Evolutionary conservation across 345 rosid genomes (phyloP).

Genomic region (Moricandia moricandioides): DNA sequence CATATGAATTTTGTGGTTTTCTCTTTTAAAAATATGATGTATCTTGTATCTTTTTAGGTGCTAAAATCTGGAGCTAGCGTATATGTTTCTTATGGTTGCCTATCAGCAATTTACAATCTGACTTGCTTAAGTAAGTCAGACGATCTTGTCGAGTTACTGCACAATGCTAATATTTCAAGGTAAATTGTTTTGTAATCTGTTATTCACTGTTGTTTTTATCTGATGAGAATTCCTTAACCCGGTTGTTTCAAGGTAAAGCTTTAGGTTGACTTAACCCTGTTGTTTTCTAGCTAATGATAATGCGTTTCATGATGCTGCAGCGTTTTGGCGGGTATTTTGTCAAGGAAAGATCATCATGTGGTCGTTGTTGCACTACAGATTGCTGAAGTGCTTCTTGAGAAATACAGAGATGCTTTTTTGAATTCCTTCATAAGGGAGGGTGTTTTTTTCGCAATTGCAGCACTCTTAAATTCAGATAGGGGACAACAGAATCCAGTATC

Average conservation of each 20-base stretch:
- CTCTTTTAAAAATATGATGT: slow-evolving; percentile 16
- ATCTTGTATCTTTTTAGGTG: slow-evolving; percentile 47
- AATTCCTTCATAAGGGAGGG: slow-evolving; percentile 84
- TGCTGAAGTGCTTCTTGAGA: slow-evolving; percentile 66
- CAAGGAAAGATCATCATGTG: slow-evolving; percentile 82
- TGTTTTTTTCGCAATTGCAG: slow-evolving; percentile 70
- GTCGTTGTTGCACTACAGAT: slow-evolving; percentile 67
- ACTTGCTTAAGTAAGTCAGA: slow-evolving; percentile 63
- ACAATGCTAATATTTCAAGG: slow-evolving; percentile 77
- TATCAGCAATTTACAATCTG: slow-evolving; percentile 66
- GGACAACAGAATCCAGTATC: slow-evolving; percentile 33
- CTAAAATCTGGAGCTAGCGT: slow-evolving; percentile 84
- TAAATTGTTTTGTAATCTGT: slow-evolving; percentile 4
- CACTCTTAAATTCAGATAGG: slow-evolving; percentile 56
- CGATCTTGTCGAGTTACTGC: slow-evolving; percentile 61
- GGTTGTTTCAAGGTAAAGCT: too few relatives aligned
- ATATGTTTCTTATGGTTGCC: slow-evolving; percentile 75
- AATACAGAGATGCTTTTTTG: slow-evolving; percentile 57
- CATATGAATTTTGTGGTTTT: slow-evolving; percentile 11
- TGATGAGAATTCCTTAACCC: slow-evolving; percentile 18
- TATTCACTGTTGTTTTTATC: not conserved
- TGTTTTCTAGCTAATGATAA: slow-evolving; percentile 27
- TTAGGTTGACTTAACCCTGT: not conserved
- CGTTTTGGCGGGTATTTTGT: slow-evolving; percentile 81
- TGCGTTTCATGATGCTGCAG: slow-evolving; percentile 45